Base-by-base conservation (phyloP, 306 rosid genomes). In the Macrotyloma uniflorum region DNA sequence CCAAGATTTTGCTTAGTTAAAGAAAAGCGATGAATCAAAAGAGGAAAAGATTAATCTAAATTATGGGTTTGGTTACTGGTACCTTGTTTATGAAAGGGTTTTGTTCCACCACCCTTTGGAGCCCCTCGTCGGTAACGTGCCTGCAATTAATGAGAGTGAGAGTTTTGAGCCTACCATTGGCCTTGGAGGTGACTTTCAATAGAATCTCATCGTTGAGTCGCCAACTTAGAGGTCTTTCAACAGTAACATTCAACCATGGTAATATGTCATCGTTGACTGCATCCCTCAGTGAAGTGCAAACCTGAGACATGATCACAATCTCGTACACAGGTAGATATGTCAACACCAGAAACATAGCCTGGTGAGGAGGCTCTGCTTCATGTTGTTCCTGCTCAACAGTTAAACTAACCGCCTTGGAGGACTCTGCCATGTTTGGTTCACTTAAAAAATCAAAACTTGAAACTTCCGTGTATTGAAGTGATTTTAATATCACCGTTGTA, bases 51-150 rank as follows among this genome's bases (percentile, higher is more conserved):
- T 43, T 47, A 73, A 43, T 53, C 24, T 20, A 54, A 69, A 73
- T 24, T 16, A 76, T 28, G 77, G 79, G 69, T 75, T 57, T 70
- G 14, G 68, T 40, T 38, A 5, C 67, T 20, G 32, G 51, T 83
- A 94, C 98, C 96, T 90, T 82, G 81, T 51, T 61, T 49, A 94
- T 86, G 51, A 46, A 80, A 79, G 89, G 95, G 81, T 94, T 94
- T 51, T 67, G 82, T 75, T 87, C 73, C 0, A 86, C 46, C 3
- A 94, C 88, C 45, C 65, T 65, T 76, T 73, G 97, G 75, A 94
- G 90, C n/a, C 89, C 95, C 9, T 79, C 53, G 64, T 94, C 91
- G 4, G 97, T 83, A 72, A 94, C 70, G 77, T 81, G 88, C 0
- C 20, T 22, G 75, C 98, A 94, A 54, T 88, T 78, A 2, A 92